These are phyloP conservation scores for Trametes cingulata DNA, from an alignment of 768 basidiomycete genomes.

Conservation along the genomic window DNA sequence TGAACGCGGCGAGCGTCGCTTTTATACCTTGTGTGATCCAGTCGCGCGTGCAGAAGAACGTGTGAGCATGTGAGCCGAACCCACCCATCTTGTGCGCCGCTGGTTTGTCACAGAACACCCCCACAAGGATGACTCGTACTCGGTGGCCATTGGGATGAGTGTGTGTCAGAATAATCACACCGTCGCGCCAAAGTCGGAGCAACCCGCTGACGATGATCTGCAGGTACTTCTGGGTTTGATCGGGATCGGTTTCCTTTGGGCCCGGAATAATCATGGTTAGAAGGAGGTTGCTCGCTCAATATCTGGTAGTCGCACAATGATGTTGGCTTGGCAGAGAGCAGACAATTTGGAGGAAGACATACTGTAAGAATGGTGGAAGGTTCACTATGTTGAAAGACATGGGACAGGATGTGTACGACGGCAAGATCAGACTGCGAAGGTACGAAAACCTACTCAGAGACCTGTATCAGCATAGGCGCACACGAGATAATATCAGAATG, in stretches of 20 bases:
- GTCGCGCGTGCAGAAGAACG: slow-evolving; percentile 37
- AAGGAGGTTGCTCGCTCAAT: not conserved
- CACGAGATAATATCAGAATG: not conserved
- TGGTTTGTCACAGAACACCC: slow-evolving; percentile 40
- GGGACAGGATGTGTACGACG: slow-evolving; percentile 37
- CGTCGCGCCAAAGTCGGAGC: slow-evolving; percentile 5
- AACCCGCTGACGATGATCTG: slow-evolving; percentile 8
- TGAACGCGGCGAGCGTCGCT: slow-evolving; percentile 24
- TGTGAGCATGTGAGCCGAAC: slow-evolving; percentile 34
- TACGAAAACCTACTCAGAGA: slow-evolving; percentile 38
- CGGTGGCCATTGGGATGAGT: slow-evolving; percentile 25
- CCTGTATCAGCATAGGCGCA: not conserved
- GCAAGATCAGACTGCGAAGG: slow-evolving; percentile 35
- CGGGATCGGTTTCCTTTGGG: slow-evolving; percentile 12
- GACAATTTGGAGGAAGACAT: not conserved
- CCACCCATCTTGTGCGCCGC: slow-evolving; percentile 39
- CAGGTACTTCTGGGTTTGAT: slow-evolving; percentile 2
- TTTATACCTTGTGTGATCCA: slow-evolving; percentile 35
- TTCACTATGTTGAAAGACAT: slow-evolving; percentile 38
- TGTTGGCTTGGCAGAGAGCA: slow-evolving; percentile 30
- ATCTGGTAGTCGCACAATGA: slow-evolving; percentile 24
- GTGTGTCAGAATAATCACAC: slow-evolving; percentile 3
- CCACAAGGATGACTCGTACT: slow-evolving; percentile 35
- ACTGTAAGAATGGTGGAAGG: slow-evolving; percentile 29
- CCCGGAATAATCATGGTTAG: slow-evolving; percentile 15